Percentiles rank a stretch among this genome's conserved stretches.
Conservation (phyloP, 768 basidiomycete genomes). For the Trametes coccinea region DNA sequence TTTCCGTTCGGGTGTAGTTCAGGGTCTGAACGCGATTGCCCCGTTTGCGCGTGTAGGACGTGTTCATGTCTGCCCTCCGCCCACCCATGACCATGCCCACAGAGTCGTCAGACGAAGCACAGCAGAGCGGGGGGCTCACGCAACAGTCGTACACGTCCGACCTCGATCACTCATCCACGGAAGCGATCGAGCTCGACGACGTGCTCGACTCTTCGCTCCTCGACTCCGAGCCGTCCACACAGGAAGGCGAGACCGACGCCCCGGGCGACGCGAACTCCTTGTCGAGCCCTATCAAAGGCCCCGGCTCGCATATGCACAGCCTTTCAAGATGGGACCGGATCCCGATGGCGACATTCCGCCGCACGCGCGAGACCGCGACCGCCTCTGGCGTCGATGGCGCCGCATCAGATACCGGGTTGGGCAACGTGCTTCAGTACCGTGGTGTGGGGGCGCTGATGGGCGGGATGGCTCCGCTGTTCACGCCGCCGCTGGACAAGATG, state of each 20-base stretch:
- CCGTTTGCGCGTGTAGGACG: slow-evolving; percentile 2
- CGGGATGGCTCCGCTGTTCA: slow-evolving; percentile 18
- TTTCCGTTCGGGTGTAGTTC: not conserved
- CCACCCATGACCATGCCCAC: slow-evolving; percentile 14
- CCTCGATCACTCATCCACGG: slow-evolving; percentile 43
- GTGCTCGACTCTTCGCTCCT: slow-evolving; percentile 76
- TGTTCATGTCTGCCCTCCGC: slow-evolving; percentile 10
- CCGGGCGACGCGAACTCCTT: slow-evolving; percentile 13
- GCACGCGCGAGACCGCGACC: slow-evolving; percentile 46
- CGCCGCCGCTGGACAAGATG: slow-evolving; percentile 27
- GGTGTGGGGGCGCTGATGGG: slow-evolving; percentile 21
- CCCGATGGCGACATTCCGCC: slow-evolving; percentile 71
- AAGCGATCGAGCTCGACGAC: slow-evolving; percentile 69
- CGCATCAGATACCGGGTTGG: slow-evolving; percentile 40
- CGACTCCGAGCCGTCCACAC: slow-evolving; percentile 47
- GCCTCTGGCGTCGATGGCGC: slow-evolving; percentile 29
- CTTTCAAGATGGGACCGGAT: slow-evolving; percentile 74
- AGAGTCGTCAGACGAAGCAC: slow-evolving; percentile 40
- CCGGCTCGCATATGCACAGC: slow-evolving; percentile 42
- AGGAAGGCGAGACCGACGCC: slow-evolving; percentile 20
- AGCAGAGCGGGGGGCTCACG: slow-evolving; percentile 13
- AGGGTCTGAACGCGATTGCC: not conserved
- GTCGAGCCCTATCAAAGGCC: slow-evolving; percentile 31
- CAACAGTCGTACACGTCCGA: slow-evolving; percentile 37
- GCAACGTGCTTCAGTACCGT: slow-evolving; percentile 26